Percentiles rank a stretch among this genome's conserved stretches.
phyloP scores from a whole-genome alignment of 2,329 filamentous ascomycete genomes.

The Aspergillus nomiae region DNA sequence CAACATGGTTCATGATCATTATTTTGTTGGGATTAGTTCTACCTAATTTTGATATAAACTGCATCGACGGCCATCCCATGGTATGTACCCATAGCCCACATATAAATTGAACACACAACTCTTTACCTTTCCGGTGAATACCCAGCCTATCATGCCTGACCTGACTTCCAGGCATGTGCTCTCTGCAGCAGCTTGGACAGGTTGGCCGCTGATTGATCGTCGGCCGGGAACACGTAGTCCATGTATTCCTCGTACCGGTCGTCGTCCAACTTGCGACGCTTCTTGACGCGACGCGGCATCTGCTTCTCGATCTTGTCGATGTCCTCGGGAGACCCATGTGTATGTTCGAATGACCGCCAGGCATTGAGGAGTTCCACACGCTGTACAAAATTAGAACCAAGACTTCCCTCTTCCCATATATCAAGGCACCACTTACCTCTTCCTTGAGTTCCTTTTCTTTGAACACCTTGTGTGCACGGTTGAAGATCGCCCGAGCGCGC shows the following conservation, averaged over 20 bases:
- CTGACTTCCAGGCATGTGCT: slow-evolving; percentile 85
- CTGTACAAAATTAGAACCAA: slow-evolving; percentile 45
- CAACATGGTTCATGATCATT: background rate
- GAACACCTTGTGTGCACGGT: slow-evolving; percentile 81
- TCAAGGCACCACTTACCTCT: slow-evolving; percentile 56
- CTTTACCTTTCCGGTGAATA: background rate
- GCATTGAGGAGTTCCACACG: slow-evolving; percentile 87
- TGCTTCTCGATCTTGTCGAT: slow-evolving; percentile 83
- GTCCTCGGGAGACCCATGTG: slow-evolving; percentile 74
- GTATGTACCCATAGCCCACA: background rate
- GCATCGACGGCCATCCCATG: background rate
- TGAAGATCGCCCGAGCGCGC: slow-evolving; percentile 80
- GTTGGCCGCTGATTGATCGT: slow-evolving; percentile 83
- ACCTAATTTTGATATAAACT: background rate
- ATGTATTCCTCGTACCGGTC: slow-evolving; percentile 95
- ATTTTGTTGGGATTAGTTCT: background rate
- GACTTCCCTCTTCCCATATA: background rate
- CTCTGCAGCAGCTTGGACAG: slow-evolving; percentile 80
- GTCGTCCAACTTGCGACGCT: slow-evolving; percentile 86
- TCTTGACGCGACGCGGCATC: slow-evolving; percentile 93
- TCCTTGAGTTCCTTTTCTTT: slow-evolving; percentile 89
- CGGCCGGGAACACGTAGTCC: slow-evolving; percentile 95
- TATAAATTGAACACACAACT: background rate
- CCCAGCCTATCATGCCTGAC: background rate
- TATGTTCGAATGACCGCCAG: slow-evolving; percentile 89